Base-by-base conservation (phyloP, 2,329 filamentous ascomycete species). In the Colletotrichum coccodes region DNA sequence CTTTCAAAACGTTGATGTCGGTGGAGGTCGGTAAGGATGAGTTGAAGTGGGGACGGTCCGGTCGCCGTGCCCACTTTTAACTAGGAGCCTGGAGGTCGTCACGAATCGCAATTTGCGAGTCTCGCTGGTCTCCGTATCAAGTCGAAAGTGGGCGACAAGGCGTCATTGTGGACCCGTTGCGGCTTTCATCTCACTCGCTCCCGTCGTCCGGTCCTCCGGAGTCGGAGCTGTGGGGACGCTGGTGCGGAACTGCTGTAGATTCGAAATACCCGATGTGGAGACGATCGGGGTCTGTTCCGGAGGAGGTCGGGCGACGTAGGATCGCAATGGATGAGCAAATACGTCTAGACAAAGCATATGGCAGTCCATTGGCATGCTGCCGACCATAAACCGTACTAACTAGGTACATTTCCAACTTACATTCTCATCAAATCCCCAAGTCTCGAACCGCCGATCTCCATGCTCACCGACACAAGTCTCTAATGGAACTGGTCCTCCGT, bases 401-500 rank as follows among this genome's bases (percentile, higher is more conserved):
- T 68, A 64, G 60, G 21, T 58, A 64, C 60, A 64, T 49, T 36
- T 38, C 60, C 60, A 58, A 53, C 42, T 21, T 56, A 67, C 50
- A 36, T 12, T 30, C 38, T 42, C 8, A 8, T 21, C 26, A 21
- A 4, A 26, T 30, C 14, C 36, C 16, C 26, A 18, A 18, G n/a
- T n/a, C n/a, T n/a, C n/a, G n/a, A 40, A 46, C 11, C 16, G 30
- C 11, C 44, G n/a, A 28, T 50, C 12, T 30, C 32, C n/a, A 23
- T 7, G 30, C 8, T 14, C 12, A 32, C 36, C 16, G 6, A n/a
- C 26, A 6, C 23, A 14, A 6, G 23, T 28, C 56, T 12, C 28
- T 61, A 76, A 42, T 94, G 91, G 81, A 99, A 99, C 83, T 99
- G 96, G 77, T 98, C 95, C 86, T 99, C 96, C 1, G 96, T 99